Evolutionary conservation across 2,329 filamentous ascomycete genomes (phyloP).

Genomic region (Dryadomyces quercivorus): DNA sequence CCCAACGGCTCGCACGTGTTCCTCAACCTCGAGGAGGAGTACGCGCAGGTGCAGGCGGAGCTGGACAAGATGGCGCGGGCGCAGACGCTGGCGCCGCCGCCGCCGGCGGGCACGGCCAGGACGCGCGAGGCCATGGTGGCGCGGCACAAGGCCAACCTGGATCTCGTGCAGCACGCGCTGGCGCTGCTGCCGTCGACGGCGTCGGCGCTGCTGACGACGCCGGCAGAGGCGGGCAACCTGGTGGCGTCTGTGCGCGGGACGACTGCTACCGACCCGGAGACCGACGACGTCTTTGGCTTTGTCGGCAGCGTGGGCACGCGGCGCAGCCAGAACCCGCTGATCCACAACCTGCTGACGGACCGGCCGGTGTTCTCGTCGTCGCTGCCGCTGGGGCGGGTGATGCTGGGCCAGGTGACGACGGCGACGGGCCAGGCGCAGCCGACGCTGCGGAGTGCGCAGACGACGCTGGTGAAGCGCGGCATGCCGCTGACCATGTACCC

Average conservation of each 20-base stretch:
- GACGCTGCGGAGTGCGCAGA: constrained; percentile 15
- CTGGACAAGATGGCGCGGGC: constrained; percentile 26
- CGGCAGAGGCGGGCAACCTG: constrained; percentile 61
- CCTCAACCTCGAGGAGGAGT: constrained; percentile 90
- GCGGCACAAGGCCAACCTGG: constrained; percentile 57
- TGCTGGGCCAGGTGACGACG: neutral
- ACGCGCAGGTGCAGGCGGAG: constrained; percentile 51
- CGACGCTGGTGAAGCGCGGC: constrained; percentile 81
- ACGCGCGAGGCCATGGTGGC: constrained; percentile 15
- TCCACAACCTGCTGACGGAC: constrained; percentile 92
- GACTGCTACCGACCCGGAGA: constrained; percentile 1
- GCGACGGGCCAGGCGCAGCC: neutral
- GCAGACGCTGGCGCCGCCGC: neutral
- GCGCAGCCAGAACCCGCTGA: constrained; percentile 63
- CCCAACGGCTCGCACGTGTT: constrained; percentile 64
- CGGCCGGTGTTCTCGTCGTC: constrained; percentile 90
- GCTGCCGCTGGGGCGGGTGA: constrained; percentile 53
- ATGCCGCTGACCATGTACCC: constrained; percentile 82
- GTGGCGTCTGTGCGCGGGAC: constrained; percentile 6
- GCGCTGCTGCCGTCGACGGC: constrained; percentile 70
- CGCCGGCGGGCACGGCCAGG: neutral
- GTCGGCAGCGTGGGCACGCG: constrained; percentile 41
- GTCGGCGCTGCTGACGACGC: constrained; percentile 81
- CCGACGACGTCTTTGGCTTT: constrained; percentile 33
- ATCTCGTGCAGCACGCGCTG: constrained; percentile 57